Evolutionary conservation across 1,284 basidiomycete species (phyloP), one percentile per base, ranked within the genome.

Genomic region (Sanghuangporus weigelae): DNA sequence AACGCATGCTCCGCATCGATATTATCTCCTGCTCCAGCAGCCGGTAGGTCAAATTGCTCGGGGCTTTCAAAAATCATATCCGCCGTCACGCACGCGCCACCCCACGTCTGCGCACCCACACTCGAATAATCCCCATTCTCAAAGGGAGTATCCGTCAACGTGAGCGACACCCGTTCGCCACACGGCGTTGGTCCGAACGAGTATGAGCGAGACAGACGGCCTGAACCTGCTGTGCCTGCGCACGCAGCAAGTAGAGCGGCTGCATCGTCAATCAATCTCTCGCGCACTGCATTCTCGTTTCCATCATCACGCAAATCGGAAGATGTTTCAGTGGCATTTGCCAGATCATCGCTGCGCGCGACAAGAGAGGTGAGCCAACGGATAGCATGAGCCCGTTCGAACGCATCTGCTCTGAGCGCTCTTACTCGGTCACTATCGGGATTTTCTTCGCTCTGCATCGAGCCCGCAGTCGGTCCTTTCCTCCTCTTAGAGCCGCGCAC

Each of bases 21-120:
- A 31, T n/a, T 36, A 3, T 26, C 14, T 16, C 8, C 40, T 31
- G 46, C 40, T 50, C 23, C 23, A 31, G 23, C 19, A 35, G 16
- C 49, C 50, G 60, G 59, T 7, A 87, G 71, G 3, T 81, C 82
- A 69, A 90, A 92, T 1, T 68, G 68, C 0, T 65, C 70, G 0
- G 92, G 91, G 31, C 79, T 72, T 21, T 86, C 79, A 0, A 84
- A 82, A 59, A 96, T 84, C 75, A 89, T 82, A 69, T 94, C 87
- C 0, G 92, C 85, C 48, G 96, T 80, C 4, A 96, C 84, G 67
- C 90, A 93, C 0, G 92, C 90, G 4, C 86, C 84, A 1, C 93
- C 94, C 95, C 94, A 96, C 0, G 94, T 96, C 74, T 96, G 93
- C 19, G 93, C 89, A 6, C 94, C 95, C 19, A 95, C 89, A 59